Base-by-base conservation (phyloP, 1,284 basidiomycete species). In the Sporisorium exsertum region DNA sequence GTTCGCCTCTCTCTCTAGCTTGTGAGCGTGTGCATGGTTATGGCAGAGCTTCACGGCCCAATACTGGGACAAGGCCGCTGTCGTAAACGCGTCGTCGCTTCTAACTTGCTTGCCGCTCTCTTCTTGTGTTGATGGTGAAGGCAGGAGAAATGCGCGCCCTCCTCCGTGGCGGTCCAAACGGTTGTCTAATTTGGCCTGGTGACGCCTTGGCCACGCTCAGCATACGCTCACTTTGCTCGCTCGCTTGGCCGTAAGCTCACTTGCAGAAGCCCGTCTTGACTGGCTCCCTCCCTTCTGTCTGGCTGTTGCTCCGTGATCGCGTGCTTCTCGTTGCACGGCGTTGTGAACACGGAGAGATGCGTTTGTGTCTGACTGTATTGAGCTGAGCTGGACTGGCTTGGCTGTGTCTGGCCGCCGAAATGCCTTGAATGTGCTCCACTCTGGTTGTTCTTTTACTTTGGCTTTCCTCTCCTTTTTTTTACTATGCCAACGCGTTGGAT, bases 11-110 rank as follows among this genome's bases (percentile, higher is more conserved):
- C n/a, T n/a, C n/a, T n/a, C n/a, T n/a, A n/a, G n/a, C n/a, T n/a
- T n/a, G n/a, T n/a, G n/a, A n/a, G n/a, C n/a, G n/a, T n/a, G n/a
- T n/a, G n/a, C n/a, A n/a, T n/a, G n/a, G n/a, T n/a, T n/a, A n/a
- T n/a, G n/a, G n/a, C n/a, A n/a, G n/a, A n/a, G n/a, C n/a, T n/a
- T n/a, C n/a, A n/a, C n/a, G n/a, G n/a, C n/a, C n/a, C n/a, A n/a
- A n/a, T n/a, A n/a, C n/a, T n/a, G 35, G 8, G 32, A 32, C 50
- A 51, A n/a, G 12, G 7, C 12, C 16, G 33, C 51, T 18, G 35
- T 40, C 33, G 51, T 53, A 53, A 53, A 53, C 51, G 51, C 51
- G 51, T 53, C 51, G 43, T 42, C 37, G 6, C 6, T 32, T 32
- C 32, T 5, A 10, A n/a, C n/a, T n/a, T n/a, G 29, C 29, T 32